Conservation (phyloP, 805 yeast species). For the Candida awuae region DNA sequence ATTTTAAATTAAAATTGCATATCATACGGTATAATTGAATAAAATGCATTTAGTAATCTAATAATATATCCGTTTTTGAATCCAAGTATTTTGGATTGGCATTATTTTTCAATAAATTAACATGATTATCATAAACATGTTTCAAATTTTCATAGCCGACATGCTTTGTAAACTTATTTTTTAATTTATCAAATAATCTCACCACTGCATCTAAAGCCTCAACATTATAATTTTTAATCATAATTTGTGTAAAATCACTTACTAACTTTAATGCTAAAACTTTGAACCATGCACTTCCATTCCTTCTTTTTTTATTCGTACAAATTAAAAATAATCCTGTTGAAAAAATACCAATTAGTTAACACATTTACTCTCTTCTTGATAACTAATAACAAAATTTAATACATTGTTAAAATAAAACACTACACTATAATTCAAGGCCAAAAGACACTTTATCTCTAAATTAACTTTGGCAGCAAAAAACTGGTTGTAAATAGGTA, state of each 20-base stretch:
- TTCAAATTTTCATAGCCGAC: conserved; percentile 10
- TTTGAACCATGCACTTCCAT: neutral
- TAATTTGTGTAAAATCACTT: conserved; percentile 4
- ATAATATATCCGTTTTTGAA: conserved; percentile 9
- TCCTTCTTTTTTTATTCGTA: conserved; percentile 3
- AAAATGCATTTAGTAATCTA: conserved; percentile 9
- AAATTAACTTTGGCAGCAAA: neutral
- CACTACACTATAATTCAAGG: conserved; percentile 9
- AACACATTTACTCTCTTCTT: conserved; percentile 7
- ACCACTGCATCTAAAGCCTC: conserved; percentile 6
- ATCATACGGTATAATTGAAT: conserved; percentile 11
- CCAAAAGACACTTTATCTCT: conserved; percentile 3
- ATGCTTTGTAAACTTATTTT: conserved; percentile 1
- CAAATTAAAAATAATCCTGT: conserved; percentile 10
- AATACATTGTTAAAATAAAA: conserved; percentile 11
- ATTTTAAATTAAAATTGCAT: conserved; percentile 4
- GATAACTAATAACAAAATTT: conserved; percentile 1
- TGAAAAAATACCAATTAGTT: conserved; percentile 10
- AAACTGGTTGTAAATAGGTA: conserved; percentile 2
- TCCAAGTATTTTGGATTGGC: conserved; percentile 1
- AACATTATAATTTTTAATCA: neutral
- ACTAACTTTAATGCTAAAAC: conserved; percentile 6
- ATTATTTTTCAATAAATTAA: neutral
- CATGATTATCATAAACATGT: conserved; percentile 5
- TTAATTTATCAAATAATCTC: conserved; percentile 4